Percentiles rank a stretch among this genome's conserved stretches.
Conservation (phyloP, 495 filamentous ascomycete genomes). For the Penicillium flavigenum region DNA sequence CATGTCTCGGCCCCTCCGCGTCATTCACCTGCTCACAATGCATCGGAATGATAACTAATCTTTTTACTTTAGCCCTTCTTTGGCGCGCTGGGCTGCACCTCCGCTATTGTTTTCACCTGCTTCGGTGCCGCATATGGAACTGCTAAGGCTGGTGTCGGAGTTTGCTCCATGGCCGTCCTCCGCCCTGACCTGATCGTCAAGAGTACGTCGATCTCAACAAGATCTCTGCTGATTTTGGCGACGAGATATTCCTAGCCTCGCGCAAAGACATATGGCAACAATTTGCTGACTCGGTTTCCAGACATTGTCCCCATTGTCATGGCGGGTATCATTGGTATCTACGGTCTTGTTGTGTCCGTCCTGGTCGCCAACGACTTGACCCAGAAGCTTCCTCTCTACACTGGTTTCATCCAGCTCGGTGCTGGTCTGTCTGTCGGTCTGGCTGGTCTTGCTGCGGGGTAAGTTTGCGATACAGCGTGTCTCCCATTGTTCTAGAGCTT, state of each 20-base stretch:
- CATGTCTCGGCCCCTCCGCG: conserved; percentile 23
- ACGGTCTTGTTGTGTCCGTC: conserved; percentile 98
- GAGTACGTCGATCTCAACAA: conserved; percentile 62
- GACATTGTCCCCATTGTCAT: conserved; percentile 99
- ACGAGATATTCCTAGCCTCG: not conserved
- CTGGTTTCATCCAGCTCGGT: conserved; percentile 95
- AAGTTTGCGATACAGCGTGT: conserved; percentile 26
- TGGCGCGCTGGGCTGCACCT: conserved; percentile 97
- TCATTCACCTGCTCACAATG: conserved; percentile 2
- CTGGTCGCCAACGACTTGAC: conserved; percentile 88
- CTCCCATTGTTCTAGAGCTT: not conserved
- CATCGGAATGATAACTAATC: conserved; percentile 29
- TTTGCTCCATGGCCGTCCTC: conserved; percentile 96
- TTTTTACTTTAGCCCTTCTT: conserved; percentile 80
- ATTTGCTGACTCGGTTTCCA: conserved; percentile 39
- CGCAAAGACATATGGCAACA: not conserved
- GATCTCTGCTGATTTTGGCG: not conserved
- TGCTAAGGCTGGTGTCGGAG: conserved; percentile 98
- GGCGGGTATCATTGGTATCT: conserved; percentile 99
- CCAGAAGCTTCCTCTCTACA: conserved; percentile 83
- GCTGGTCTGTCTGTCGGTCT: conserved; percentile 96
- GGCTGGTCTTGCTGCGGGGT: conserved; percentile 94
- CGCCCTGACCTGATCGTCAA: conserved; percentile 98
- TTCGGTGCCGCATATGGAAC: conserved; percentile 98
- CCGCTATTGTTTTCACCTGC: conserved; percentile 98